Evolutionary conservation across 2,329 filamentous ascomycete genomes (phyloP).

Genomic region (Colletotrichum plurivorum): DNA sequence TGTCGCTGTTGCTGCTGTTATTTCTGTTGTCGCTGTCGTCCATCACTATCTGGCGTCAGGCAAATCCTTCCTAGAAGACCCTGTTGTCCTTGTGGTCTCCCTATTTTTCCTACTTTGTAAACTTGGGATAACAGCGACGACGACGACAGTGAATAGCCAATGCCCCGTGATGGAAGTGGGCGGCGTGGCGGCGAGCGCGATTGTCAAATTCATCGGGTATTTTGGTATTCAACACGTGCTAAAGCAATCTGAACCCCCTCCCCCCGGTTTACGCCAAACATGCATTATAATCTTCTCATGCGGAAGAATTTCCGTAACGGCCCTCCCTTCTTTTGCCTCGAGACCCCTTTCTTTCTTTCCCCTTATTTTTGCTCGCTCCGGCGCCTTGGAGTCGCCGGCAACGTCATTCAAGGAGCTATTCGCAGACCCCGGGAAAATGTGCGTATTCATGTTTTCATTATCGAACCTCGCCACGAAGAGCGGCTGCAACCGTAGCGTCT

Average conservation of each 20-base stretch:
- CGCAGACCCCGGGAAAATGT: too few relatives aligned
- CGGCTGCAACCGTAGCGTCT: conserved; percentile 13
- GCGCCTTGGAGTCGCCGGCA: background rate
- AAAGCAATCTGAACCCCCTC: conserved; percentile 39
- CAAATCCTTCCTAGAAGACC: too few relatives aligned
- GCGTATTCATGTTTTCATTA: too few relatives aligned
- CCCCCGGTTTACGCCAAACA: conserved; percentile 40
- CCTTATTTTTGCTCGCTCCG: background rate
- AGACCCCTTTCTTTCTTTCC: background rate
- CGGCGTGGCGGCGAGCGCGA: background rate
- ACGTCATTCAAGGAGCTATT: too few relatives aligned
- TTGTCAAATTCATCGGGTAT: conserved; percentile 38
- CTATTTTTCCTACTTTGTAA: too few relatives aligned
- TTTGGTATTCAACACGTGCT: conserved; percentile 40
- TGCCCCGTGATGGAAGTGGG: background rate
- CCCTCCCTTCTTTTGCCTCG: conserved; percentile 14
- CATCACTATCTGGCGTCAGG: too few relatives aligned
- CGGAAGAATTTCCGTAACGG: conserved; percentile 25
- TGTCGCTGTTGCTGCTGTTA: too few relatives aligned
- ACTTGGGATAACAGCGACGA: too few relatives aligned
- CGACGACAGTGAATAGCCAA: background rate
- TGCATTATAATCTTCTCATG: conserved; percentile 34
- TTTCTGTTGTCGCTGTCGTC: too few relatives aligned
- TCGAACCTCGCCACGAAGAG: too few relatives aligned
- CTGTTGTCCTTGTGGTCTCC: too few relatives aligned